These are phyloP conservation scores for Vitis rotundifolia DNA, from an alignment of 164 flowering plant genomes.

Conservation along the genomic window DNA sequence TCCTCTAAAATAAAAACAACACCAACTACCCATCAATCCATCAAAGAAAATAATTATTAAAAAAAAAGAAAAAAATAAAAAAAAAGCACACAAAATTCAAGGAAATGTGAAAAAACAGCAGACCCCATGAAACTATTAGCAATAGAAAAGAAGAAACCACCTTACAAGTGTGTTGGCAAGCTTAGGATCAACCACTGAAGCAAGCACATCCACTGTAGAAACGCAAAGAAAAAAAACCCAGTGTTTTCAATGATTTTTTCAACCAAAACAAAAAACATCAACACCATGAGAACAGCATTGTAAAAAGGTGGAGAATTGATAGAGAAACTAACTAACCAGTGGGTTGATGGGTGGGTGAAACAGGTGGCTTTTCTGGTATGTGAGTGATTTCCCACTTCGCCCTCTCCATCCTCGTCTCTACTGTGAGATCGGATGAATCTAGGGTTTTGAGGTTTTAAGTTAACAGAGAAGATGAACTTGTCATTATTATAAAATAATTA, in stretches of 20 bases:
- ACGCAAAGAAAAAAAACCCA: no score
- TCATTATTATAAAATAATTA: no score
- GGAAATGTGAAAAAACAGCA: neutral
- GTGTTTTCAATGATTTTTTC: neutral
- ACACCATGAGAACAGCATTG: neutral
- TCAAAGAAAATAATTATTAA: neutral
- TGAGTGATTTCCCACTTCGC: conserved; percentile 51
- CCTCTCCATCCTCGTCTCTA: neutral
- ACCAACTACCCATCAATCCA: neutral
- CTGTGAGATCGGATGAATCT: no score
- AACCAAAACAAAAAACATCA: neutral
- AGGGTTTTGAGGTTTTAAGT: no score
- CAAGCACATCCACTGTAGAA: conserved; percentile 57
- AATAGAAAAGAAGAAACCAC: conserved; percentile 17
- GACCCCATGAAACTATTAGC: neutral
- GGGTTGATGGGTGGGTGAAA: conserved; percentile 51
- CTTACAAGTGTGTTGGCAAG: conserved; percentile 67
- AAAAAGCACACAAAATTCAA: neutral
- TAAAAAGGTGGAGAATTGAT: neutral
- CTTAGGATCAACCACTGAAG: conserved; percentile 67
- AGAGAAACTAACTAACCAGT: conserved; percentile 41
- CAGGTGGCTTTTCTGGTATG: conserved; percentile 57
- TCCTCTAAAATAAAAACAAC: neutral
- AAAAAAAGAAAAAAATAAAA: neutral
- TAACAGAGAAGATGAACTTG: no score